Base-by-base conservation (phyloP, 768 basidiomycete genomes). In the Cystofilobasidium macerans region DNA sequence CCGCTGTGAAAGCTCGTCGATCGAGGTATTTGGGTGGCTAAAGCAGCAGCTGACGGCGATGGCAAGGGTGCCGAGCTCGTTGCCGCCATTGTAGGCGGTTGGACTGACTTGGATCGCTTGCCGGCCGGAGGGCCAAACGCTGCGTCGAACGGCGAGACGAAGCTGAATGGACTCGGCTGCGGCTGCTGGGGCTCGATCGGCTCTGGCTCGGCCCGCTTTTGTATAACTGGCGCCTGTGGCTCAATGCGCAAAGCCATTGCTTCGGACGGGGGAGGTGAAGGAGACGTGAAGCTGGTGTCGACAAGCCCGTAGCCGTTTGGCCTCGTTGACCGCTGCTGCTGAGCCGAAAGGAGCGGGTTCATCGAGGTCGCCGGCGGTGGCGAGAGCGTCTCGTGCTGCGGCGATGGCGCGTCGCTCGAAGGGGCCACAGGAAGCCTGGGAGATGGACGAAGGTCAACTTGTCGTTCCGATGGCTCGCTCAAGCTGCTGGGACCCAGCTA, bases 81-180 rank as follows among this genome's bases (percentile, higher is more conserved):
- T 24, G 26, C 24, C 26, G 47, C 28, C 32, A 26, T 30, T 16
- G 53, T 60, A 26, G 43, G 28, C 20, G 65, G 36, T 8, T 42
- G 28, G 65, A 30, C 47, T 22, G 65, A 61, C 42, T 54, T 67
- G 3, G 65, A 67, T 20, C 65, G 43, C 30, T 61, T 67, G 51
- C 45, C 43, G 6, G 35, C 14, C 2, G 58, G 32, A 28, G 65
- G 54, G 13, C 40, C 35, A 36, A 67, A 67, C 0, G 65, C 43
- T 9, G 43, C 65, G 47, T 67, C 65, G 28, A 67, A 67, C 11
- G 59, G 58, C 6, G 65, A 67, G 38, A 61, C 38, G 38, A 67
- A 67, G 22, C 42, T 33, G 48, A 61, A 61, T 28, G 65, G 59
- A 20, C 24, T 30, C 2, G 64, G 35, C 30, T 28, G 22, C 14